Base-by-base conservation (phyloP, 176 grass and related monocot species). In the Saccharum spontaneum region DNA sequence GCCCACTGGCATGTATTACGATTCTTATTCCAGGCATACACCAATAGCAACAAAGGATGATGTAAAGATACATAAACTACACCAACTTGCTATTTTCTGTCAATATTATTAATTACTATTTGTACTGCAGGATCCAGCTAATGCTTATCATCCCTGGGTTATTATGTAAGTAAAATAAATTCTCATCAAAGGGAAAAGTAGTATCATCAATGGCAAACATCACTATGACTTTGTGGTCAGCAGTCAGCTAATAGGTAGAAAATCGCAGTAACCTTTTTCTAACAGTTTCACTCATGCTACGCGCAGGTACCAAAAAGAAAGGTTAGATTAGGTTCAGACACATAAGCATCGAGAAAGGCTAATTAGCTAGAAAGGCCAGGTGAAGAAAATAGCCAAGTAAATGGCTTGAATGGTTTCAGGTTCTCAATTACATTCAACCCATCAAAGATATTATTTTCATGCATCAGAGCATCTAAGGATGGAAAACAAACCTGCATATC, bases 401-500 rank as follows among this genome's bases (percentile, higher is more conserved):
- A 81, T 0, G 36, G 4, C 33, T 65, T 40, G 26, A 41, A 54
- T 55, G 13, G 48, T 18, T 49, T 11, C 14, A 43, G 8, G 16
- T 71, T 36, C 20, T 5, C 60, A 87, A 63, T 24, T 62, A 86
- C 11, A 52, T 39, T 74, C 49, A 69, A 39, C n/a, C 40, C 48
- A 48, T 39, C 13, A 61, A 68, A 87, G 50, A 33, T 31, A 46
- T 73, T 80, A 82, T 46, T 26, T 60, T 64, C 48, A 75, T 50
- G 36, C 78, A 83, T 63, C 18, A 78, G 30, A 72, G 72, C 33
- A 86, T 72, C 37, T 31, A 87, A 61, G 28, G 11, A 86, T 41
- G 26, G 69, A 59, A 75, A 79, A 89, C 83, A 92, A 72, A 98
- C 96, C 96, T 84, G 96, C 96, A 79, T 98, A 95, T 90, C 97